Percentiles rank a stretch among this genome's conserved stretches.
Conservation (phyloP, 2,329 filamentous ascomycete species). For the Karstenula rhodostoma region DNA sequence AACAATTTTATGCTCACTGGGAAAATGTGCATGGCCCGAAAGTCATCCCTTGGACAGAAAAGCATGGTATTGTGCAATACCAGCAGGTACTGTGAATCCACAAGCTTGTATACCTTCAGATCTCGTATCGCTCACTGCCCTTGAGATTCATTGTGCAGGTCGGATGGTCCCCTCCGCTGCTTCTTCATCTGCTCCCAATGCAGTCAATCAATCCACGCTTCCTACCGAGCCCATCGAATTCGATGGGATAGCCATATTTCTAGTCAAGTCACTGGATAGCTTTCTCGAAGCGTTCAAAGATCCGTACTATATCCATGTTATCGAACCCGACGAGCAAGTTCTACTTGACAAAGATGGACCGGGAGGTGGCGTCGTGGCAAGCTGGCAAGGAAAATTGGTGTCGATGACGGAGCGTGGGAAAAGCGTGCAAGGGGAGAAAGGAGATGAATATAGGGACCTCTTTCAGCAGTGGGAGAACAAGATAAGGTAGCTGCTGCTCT, state of each 20-base stretch:
- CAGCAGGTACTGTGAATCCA: conserved; percentile 34
- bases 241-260: conserved; percentile 45
- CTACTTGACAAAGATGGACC: conserved; percentile 40
- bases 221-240: conserved; percentile 30
- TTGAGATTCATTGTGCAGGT: conserved; percentile 27
- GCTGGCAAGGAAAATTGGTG: conserved; percentile 23
- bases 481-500: not conserved
- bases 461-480: conserved; percentile 8
- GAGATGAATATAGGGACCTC: not conserved
- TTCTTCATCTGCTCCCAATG: conserved; percentile 30
- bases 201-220: conserved; percentile 15
- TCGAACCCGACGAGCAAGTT: conserved; percentile 39
- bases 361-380: conserved; percentile 23
- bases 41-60: conserved; percentile 45
- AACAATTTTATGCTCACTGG: conserved; percentile 49
- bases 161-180: conserved; percentile 23
- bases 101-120: not conserved
- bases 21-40: conserved; percentile 44
- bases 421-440: conserved; percentile 4
- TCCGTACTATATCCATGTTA: conserved; percentile 42
- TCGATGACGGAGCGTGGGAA: conserved; percentile 17
- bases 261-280: conserved; percentile 35
- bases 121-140: not conserved
- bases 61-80: conserved; percentile 45
- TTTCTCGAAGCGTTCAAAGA: conserved; percentile 41